Percentiles rank a stretch among this genome's conserved stretches.
phyloP scores from a whole-genome alignment of 2,329 filamentous ascomycete genomes.

The Exserohilum rostratum region DNA sequence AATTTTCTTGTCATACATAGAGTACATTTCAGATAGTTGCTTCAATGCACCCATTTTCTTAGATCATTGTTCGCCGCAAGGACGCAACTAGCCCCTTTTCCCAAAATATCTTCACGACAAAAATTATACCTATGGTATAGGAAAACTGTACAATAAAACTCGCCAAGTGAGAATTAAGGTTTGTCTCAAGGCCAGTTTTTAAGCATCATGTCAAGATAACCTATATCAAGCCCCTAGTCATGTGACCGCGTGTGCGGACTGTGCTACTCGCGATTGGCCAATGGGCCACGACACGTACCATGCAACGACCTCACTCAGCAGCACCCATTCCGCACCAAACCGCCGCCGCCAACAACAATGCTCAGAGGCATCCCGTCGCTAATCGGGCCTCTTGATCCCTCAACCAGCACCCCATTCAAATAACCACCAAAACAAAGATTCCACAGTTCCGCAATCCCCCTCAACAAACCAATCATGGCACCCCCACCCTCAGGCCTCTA shows the following conservation, averaged over 20 bases:
- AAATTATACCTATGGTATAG: too few species aligned
- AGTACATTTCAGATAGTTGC: neutral
- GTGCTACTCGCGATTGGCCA: slow-evolving; percentile 10
- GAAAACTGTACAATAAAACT: too few species aligned
- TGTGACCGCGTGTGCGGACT: slow-evolving; percentile 7
- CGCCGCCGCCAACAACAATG: neutral
- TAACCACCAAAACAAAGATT: neutral
- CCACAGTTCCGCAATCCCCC: neutral
- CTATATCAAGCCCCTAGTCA: neutral
- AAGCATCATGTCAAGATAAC: too few species aligned
- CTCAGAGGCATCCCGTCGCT: neutral
- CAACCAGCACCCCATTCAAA: neutral
- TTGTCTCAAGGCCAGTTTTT: too few species aligned
- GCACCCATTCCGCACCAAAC: neutral
- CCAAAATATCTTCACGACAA: neutral
- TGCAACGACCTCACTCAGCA: slow-evolving; percentile 1
- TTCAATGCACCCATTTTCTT: neutral
- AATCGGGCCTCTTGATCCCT: neutral
- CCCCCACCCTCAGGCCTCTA: slow-evolving; percentile 28
- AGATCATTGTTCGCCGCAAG: neutral
- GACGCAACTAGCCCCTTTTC: too few species aligned
- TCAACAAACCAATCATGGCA: slow-evolving; percentile 27
- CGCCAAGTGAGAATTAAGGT: too few species aligned
- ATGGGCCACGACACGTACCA: slow-evolving; percentile 7
- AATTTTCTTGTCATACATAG: neutral